Evolutionary conservation across 1,139 yeast genomes (phyloP).

Genomic region (Sugiyamaella paludigena): DNA sequence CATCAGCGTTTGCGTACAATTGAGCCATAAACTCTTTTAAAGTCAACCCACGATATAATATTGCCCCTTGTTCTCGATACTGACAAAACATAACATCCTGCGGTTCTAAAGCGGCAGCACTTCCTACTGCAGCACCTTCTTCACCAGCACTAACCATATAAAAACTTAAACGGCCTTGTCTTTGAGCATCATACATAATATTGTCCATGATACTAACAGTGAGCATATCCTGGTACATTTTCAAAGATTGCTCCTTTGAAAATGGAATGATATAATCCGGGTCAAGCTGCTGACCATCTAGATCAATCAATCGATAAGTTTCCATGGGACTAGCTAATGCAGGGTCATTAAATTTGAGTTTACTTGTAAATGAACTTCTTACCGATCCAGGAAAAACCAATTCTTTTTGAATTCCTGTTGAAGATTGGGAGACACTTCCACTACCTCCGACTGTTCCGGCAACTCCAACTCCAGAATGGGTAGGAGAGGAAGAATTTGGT

Average conservation of each 20-base stretch:
- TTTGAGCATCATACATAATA: conserved; percentile 41
- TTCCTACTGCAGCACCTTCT: conserved; percentile 39
- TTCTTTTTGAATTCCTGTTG: conserved; percentile 28
- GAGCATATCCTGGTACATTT: conserved; percentile 38
- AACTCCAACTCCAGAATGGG: conserved; percentile 8
- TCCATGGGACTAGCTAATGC: conserved; percentile 25
- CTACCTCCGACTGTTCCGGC: conserved; percentile 12
- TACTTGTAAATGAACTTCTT: conserved; percentile 30
- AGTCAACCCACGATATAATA: conserved; percentile 38
- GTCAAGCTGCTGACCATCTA: conserved; percentile 35
- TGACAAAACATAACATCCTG: conserved; percentile 38
- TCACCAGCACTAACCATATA: conserved; percentile 42
- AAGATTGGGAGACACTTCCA: conserved; percentile 27
- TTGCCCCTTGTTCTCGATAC: conserved; percentile 39
- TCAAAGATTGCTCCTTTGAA: conserved; percentile 28
- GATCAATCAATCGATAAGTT: conserved; percentile 35
- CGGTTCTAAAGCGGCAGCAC: conserved; percentile 37
- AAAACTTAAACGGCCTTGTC: conserved; percentile 39
- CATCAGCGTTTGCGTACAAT: conserved; percentile 36
- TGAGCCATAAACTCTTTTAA: conserved; percentile 38
- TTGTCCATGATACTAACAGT: conserved; percentile 34
- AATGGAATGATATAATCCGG: conserved; percentile 28
- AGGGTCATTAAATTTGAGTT: conserved; percentile 30
- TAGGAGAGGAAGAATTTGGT: conserved; percentile 7
- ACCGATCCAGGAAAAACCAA: conserved; percentile 36